phyloP scores from a whole-genome alignment of 2,329 filamentous ascomycete genomes.

The Arthroderma sp. region DNA sequence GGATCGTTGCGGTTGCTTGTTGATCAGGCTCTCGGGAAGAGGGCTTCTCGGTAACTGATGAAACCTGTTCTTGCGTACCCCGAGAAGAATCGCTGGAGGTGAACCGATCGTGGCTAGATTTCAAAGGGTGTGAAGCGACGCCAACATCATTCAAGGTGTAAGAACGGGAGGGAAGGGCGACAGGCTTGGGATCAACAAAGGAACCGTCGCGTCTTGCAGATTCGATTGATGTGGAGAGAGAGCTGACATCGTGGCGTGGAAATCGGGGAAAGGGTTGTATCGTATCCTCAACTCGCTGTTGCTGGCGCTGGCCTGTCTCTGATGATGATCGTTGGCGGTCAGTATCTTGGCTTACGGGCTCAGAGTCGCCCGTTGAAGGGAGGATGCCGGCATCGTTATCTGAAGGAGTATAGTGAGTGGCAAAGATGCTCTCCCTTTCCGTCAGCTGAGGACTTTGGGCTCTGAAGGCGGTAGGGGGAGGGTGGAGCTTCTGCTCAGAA shows the following conservation, averaged over 20 bases:
- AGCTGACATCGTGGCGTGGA: conserved; percentile 9
- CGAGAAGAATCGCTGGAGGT: too few relatives aligned
- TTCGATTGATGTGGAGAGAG: conserved; percentile 9
- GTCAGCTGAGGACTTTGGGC: conserved; percentile 39
- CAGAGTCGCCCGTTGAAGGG: background rate
- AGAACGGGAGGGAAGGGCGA: background rate
- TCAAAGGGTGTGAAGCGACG: background rate
- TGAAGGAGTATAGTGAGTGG: conserved; percentile 45
- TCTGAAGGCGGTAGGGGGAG: conserved; percentile 11
- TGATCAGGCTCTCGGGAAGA: too few relatives aligned
- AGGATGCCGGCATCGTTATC: conserved; percentile 17
- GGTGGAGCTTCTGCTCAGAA: conserved; percentile 7
- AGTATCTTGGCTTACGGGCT: background rate
- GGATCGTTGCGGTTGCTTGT: too few relatives aligned
- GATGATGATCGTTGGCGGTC: background rate
- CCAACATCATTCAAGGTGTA: too few relatives aligned
- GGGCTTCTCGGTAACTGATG: too few relatives aligned
- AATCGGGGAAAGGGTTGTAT: background rate
- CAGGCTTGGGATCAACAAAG: background rate
- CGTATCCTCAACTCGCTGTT: background rate
- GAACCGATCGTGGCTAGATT: too few relatives aligned
- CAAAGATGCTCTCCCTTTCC: conserved; percentile 51
- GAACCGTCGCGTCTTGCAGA: conserved; percentile 8
- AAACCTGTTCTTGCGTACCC: too few relatives aligned
- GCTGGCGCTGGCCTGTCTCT: background rate